Evolutionary conservation across 177 flowering plant genomes (phyloP), one percentile per base, ranked within the genome.

Genomic region (Tripterygium wilfordii): DNA sequence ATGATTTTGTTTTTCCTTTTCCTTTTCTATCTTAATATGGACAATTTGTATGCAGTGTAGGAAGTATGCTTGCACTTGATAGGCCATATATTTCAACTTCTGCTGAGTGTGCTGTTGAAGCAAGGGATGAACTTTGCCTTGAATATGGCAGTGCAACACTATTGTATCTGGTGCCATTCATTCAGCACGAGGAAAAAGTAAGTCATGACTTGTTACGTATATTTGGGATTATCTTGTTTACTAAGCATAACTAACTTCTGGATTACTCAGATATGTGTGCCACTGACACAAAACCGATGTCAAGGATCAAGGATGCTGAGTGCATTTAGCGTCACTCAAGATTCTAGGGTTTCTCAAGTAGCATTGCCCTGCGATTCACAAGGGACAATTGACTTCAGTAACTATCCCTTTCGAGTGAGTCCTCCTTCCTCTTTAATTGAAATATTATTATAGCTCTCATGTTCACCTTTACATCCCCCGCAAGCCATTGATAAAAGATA

Each of bases 91-190:
- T 92, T 61, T 69, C 87, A 65, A 75, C 67, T 65, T 60, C 75
- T n/a, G 18, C 27, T 22, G 83, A 75, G 36, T 59, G 76, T 61
- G 70, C 44, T 20, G 52, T 66, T 10, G 79, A 71, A 54, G 35
- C 69, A 41, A 50, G 49, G 23, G 76, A 65, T 45, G 80, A 75
- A 48, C 31, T 88, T 37, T 85, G 83, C 65, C 91, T 92, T 69
- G 98, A 92, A 72, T 92, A 82, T 75, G 98, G 98, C 51, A 86
- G 89, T 75, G 88, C 79, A 18, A 88, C 96, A 40, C 96, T 83
- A 39, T 59, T 92, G 26, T 92, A 80, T 68, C 51, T 92, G 70
- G 88, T 86, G 41, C 98, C 98, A 36, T 68, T 63, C 38, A 56
- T 79, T 54, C 86, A 62, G 26, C 94, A 74, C 16, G 83, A 77